A percentile compares a stretch with the other conserved stretches of the same genome.
Evolutionary conservation across 169 alveolate species (phyloP).

Genomic region (Eimeria necatrix): DNA sequence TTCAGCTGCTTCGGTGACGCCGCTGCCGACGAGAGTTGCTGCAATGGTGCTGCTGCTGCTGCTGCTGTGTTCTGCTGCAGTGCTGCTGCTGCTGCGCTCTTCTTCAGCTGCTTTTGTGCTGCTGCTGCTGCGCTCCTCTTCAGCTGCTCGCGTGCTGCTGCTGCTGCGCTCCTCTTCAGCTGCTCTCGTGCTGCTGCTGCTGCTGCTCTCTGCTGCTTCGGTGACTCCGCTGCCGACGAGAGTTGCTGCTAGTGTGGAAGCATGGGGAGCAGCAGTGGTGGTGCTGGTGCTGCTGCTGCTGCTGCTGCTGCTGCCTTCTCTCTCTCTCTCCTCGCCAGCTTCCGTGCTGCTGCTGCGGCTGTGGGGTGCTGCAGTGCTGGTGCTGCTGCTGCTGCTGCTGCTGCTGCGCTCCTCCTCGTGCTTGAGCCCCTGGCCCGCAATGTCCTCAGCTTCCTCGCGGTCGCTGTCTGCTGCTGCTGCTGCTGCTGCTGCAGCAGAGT

Average conservation of each 20-base stretch:
- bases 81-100: constrained; percentile 16
- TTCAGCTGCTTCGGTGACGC: constrained; percentile 21
- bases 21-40: constrained; percentile 16
- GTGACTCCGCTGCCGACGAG: constrained; percentile 8
- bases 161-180: constrained; percentile 31
- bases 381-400: constrained; percentile 21
- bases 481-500: neutral
- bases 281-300: constrained; percentile 23
- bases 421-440: no score
- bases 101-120: neutral
- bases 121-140: constrained; percentile 27
- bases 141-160: neutral
- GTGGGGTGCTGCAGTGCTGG: neutral
- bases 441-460: neutral
- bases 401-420: neutral
- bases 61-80: neutral
- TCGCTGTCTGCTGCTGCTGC: neutral
- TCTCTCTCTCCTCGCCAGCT: neutral
- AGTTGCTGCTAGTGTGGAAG: neutral
- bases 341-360: neutral
- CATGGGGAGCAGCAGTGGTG: neutral
- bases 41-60: constrained; percentile 38
- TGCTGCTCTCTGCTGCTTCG: neutral
- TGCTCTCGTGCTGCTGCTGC: constrained; percentile 35
- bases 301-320: constrained; percentile 21